Conservation (phyloP, 2,329 filamentous ascomycete species). For the Cladophialophora bantiana region DNA sequence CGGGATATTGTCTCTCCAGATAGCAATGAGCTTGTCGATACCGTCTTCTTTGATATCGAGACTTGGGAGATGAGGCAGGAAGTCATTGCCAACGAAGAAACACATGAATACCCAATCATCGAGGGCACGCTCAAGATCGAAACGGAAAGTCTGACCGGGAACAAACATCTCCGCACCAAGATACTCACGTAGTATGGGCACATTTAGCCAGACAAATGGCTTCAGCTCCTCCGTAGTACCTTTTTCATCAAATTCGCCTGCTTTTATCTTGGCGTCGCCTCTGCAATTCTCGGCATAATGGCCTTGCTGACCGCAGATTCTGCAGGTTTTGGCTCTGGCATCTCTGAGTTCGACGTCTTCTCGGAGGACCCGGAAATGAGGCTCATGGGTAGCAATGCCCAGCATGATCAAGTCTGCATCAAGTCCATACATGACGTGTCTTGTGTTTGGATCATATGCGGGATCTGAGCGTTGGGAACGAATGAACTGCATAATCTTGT, state of each 20-base stretch:
- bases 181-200: conserved; percentile 90
- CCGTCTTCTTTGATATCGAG: conserved; percentile 96
- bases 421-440: conserved; percentile 96
- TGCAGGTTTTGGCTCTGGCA: conserved; percentile 80
- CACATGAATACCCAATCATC: conserved; percentile 99
- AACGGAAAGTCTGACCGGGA: conserved; percentile 81
- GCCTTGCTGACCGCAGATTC: conserved; percentile 88
- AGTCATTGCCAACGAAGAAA: conserved; percentile 98
- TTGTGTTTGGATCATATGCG: conserved; percentile 93
- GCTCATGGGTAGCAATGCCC: conserved; percentile 94
- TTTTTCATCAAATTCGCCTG: conserved; percentile 82
- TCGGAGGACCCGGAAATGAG: conserved; percentile 92
- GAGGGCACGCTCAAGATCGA: conserved; percentile 90
- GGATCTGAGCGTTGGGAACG: conserved; percentile 89
- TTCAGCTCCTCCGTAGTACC: conserved; percentile 74
- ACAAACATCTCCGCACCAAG: conserved; percentile 87
- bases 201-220: conserved; percentile 98
- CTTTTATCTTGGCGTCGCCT: conserved; percentile 78
- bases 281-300: conserved; percentile 87
- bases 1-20: conserved; percentile 93
- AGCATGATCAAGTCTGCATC: conserved; percentile 99
- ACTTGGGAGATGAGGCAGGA: conserved; percentile 94
- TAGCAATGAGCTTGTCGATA: conserved; percentile 94
- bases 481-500: conserved; percentile 99
- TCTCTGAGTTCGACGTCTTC: conserved; percentile 97